Evolutionary conservation across 768 basidiomycete genomes (phyloP), one percentile per base, ranked within the genome.

Genomic region (Glaciozyma martinii): DNA sequence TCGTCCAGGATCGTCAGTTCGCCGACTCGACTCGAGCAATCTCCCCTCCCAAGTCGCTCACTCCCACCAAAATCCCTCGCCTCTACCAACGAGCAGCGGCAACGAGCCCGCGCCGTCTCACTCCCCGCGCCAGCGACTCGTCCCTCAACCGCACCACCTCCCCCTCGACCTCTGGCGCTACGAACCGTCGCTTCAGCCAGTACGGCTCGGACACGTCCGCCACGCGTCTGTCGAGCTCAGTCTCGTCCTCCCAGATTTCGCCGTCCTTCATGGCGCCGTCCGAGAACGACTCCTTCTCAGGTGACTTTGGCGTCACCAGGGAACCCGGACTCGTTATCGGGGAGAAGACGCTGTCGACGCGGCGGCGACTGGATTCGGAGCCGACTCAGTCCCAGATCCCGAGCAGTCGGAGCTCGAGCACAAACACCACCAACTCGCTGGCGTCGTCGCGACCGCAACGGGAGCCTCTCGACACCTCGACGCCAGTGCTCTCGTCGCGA

Each of bases 21-120:
- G 29, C 46, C 29, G 33, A 40, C 30, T 5, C 33, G 27, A 18
- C 52, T 40, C 47, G 21, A 53, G 23, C 40, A 43, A 37, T 52
- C 1, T 65, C 63, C 12, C 63, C 71, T 18, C 61, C 68, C 23
- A 62, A 62, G 8, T 90, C 90, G 77, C 89, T 90, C 74, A 90
- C 90, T 0, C 90, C 90, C 5, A 93, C 90, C 25, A 92, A 90
- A 79, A 93, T 92, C 72, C 90, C 90, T 55, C 87, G 90, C 30
- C 91, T 93, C 47, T 87, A 61, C 58, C 58, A 59, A 19, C 58
- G 58, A 21, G 13, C 58, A 15, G 30, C 46, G 2, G 58, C 32
- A 29, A 59, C 37, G 25, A 57, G 56, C 21, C 56, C 56, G 0
- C 56, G 56, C 27, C n/a, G n/a, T n/a, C 56, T 57, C n/a, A 44